Conservation (phyloP, 2,329 filamentous ascomycete species). For the Ophiostoma tasmaniense region DNA sequence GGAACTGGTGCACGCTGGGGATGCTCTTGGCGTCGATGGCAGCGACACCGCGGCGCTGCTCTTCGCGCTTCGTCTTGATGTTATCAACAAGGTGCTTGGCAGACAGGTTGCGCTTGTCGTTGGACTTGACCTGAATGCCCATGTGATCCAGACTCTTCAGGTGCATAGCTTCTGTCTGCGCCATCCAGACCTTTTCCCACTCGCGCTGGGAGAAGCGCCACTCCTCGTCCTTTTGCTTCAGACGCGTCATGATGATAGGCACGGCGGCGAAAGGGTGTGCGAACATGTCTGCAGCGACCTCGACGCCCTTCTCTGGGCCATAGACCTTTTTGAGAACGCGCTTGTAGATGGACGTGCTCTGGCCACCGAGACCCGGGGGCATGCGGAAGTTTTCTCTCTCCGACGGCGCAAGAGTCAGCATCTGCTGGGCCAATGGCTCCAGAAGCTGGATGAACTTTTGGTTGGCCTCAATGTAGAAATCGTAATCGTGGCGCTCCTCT, state of each 20-base stretch:
- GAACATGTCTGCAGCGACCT: slow-evolving; percentile 84
- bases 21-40: slow-evolving; percentile 47
- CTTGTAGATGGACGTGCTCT: slow-evolving; percentile 94
- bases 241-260: slow-evolving; percentile 74
- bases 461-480: slow-evolving; percentile 95
- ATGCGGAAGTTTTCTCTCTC: slow-evolving; percentile 71
- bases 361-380: slow-evolving; percentile 75
- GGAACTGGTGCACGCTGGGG: slow-evolving; percentile 54
- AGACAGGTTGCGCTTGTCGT: slow-evolving; percentile 85
- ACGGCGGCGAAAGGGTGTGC: slow-evolving; percentile 76
- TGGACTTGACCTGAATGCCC: slow-evolving; percentile 78
- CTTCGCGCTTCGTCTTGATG: slow-evolving; percentile 87
- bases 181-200: slow-evolving; percentile 98
- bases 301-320: slow-evolving; percentile 69
- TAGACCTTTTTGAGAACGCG: slow-evolving; percentile 97
- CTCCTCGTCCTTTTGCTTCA: slow-evolving; percentile 95
- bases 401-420: slow-evolving; percentile 66
- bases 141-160: slow-evolving; percentile 96
- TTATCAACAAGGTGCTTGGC: slow-evolving; percentile 83
- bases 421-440: slow-evolving; percentile 86
- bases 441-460: slow-evolving; percentile 91
- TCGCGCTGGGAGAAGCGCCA: slow-evolving; percentile 93
- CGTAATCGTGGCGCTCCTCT: slow-evolving; percentile 96
- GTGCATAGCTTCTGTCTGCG: slow-evolving; percentile 90
- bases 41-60: slow-evolving; percentile 63